Percentiles rank a stretch among this genome's conserved stretches.
Evolutionary conservation across 2,329 filamentous ascomycete genomes (phyloP).

Genomic region (Graphilbum sp.): DNA sequence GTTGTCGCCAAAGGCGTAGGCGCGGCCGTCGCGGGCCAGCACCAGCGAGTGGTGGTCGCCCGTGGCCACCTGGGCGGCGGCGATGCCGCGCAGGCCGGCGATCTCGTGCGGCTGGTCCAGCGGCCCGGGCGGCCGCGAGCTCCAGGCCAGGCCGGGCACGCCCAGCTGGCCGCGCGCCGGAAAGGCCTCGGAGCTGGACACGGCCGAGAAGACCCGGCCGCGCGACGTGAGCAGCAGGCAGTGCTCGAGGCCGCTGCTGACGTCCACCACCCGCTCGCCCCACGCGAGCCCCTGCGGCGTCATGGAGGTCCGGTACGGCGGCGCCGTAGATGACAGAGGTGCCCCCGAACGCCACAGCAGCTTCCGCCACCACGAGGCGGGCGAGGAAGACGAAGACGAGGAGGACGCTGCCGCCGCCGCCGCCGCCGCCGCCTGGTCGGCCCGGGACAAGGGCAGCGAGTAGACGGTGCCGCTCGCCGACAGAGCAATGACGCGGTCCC

Average conservation of each 20-base stretch:
- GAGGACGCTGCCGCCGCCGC: not conserved
- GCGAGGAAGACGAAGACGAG: conserved; percentile 17
- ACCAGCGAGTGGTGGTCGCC: conserved; percentile 79
- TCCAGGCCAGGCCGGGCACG: conserved; percentile 67
- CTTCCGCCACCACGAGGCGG: conserved; percentile 37
- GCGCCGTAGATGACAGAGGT: not conserved
- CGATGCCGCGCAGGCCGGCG: conserved; percentile 49
- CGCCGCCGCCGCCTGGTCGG: conserved; percentile 39
- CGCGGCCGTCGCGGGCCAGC: conserved; percentile 56
- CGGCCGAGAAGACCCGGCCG: conserved; percentile 80
- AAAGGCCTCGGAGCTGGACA: conserved; percentile 60
- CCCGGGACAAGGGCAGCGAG: conserved; percentile 61
- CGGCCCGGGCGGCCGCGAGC: conserved; percentile 55
- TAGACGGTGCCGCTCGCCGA: conserved; percentile 63
- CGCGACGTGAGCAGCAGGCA: conserved; percentile 68
- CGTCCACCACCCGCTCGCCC: conserved; percentile 57
- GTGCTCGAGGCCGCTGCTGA: conserved; percentile 72
- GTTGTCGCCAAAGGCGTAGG: conserved; percentile 88
- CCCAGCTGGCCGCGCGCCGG: conserved; percentile 78
- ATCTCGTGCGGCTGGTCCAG: conserved; percentile 78
- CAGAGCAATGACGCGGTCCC: conserved; percentile 69
- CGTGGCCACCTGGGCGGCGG: conserved; percentile 58
- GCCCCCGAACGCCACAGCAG: conserved; percentile 47
- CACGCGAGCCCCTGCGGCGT: conserved; percentile 47
- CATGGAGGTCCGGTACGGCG: conserved; percentile 50